phyloP scores from a whole-genome alignment of 2,329 filamentous ascomycete species.

The Aspergillus bombycis region DNA sequence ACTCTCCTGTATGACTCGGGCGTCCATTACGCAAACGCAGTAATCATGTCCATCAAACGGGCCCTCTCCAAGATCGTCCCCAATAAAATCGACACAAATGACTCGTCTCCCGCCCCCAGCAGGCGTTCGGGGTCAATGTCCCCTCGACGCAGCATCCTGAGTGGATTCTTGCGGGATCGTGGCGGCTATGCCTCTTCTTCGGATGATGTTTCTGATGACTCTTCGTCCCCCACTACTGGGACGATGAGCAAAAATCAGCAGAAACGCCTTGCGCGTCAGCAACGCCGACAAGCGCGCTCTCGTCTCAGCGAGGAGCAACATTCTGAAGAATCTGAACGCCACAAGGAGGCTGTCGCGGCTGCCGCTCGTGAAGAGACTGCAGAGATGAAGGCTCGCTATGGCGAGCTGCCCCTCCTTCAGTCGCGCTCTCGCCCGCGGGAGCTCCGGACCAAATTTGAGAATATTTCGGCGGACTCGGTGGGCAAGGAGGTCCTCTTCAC shows the following conservation, averaged over 20 bases:
- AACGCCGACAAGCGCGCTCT: constrained; percentile 42
- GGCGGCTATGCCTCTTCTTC: constrained; percentile 48
- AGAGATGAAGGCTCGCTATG: constrained; percentile 63
- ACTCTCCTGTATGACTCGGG: neutral
- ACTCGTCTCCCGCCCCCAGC: constrained; percentile 8
- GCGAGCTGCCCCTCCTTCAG: constrained; percentile 60
- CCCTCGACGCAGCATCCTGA: constrained; percentile 45
- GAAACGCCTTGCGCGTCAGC: constrained; percentile 45
- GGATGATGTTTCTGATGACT: constrained; percentile 46
- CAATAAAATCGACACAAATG: neutral
- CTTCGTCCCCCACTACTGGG: constrained; percentile 29
- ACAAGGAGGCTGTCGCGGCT: constrained; percentile 46
- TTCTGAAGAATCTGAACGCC: constrained; percentile 42
- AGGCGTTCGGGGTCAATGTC: constrained; percentile 25
- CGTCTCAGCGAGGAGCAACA: constrained; percentile 49
- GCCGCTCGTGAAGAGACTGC: constrained; percentile 59
- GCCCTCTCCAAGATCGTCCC: constrained; percentile 46
- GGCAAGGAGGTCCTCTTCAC: constrained; percentile 68
- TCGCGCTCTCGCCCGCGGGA: constrained; percentile 56
- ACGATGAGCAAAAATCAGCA: constrained; percentile 50
- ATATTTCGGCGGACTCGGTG: constrained; percentile 55
- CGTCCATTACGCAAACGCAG: neutral
- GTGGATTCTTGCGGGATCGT: constrained; percentile 44
- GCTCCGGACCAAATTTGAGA: constrained; percentile 53
- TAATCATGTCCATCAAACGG: constrained; percentile 52